Percentiles rank a stretch among this genome's conserved stretches.
phyloP scores from a whole-genome alignment of 2,329 filamentous ascomycete species.

The Hymenoscyphus albidus region DNA sequence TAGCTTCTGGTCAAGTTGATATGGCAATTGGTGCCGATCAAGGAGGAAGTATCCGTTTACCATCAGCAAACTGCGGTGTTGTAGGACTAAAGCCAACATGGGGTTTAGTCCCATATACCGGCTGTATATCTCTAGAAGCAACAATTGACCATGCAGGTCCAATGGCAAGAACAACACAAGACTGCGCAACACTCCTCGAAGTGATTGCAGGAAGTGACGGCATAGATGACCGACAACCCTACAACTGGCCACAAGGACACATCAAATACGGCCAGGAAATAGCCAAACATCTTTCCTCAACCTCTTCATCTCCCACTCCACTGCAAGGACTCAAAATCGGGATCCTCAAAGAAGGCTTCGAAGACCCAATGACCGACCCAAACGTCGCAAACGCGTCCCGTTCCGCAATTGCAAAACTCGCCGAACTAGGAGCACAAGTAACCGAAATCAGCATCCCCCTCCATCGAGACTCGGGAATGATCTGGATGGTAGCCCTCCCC shows the following conservation, averaged over 20 bases:
- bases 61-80: constrained; percentile 26
- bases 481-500: constrained; percentile 49
- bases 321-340: constrained; percentile 40
- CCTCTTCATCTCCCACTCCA: constrained; percentile 5
- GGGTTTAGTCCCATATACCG: constrained; percentile 29
- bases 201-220: constrained; percentile 46
- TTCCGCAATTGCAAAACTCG: constrained; percentile 40
- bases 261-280: constrained; percentile 28
- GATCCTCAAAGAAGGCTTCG: constrained; percentile 44
- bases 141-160: constrained; percentile 49
- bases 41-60: constrained; percentile 28
- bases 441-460: constrained; percentile 48
- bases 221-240: constrained; percentile 44
- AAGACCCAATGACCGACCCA: constrained; percentile 41
- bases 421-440: constrained; percentile 45
- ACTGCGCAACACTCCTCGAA: constrained; percentile 42
- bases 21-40: constrained; percentile 36
- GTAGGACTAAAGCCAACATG: constrained; percentile 30
- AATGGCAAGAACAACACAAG: constrained; percentile 39
- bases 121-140: constrained; percentile 46
- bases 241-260: constrained; percentile 30
- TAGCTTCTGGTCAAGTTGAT: constrained; percentile 42
- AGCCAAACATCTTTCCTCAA: constrained; percentile 15
- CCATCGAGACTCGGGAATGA: constrained; percentile 44
- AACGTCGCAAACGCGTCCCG: constrained; percentile 35